Conservation (phyloP, 2,329 filamentous ascomycete genomes). For the Claviceps monticola region DNA sequence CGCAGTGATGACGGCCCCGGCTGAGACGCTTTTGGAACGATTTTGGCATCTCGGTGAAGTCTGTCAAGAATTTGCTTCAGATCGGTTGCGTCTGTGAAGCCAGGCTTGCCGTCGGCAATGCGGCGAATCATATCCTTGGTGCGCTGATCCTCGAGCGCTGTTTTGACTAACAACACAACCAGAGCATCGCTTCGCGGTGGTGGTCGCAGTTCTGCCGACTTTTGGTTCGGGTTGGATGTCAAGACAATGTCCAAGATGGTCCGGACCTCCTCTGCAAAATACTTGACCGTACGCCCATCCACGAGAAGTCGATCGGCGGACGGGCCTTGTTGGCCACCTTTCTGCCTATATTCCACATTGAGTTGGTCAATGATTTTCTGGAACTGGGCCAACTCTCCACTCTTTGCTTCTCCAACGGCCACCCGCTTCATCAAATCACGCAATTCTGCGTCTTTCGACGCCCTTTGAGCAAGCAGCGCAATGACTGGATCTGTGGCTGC, state of each 20-base stretch:
- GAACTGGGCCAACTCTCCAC: conserved; percentile 59
- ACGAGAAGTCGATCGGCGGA: conserved; percentile 41
- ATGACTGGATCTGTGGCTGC: conserved; percentile 59
- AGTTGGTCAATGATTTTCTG: conserved; percentile 72
- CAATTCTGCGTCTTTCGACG: conserved; percentile 57
- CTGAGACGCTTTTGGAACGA: conserved; percentile 15
- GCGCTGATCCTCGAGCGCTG: conserved; percentile 37
- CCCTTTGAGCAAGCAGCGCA: conserved; percentile 61
- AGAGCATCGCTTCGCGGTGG: conserved; percentile 41
- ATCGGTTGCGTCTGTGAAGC: conserved; percentile 38
- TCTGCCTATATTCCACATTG: conserved; percentile 44
- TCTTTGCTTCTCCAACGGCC: conserved; percentile 57
- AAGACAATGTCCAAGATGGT: conserved; percentile 45
- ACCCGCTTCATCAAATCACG: conserved; percentile 75
- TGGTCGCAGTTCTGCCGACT: conserved; percentile 36
- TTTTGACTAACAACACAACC: conserved; percentile 42
- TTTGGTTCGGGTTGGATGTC: conserved; percentile 43
- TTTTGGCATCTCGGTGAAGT: conserved; percentile 29
- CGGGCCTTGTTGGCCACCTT: conserved; percentile 35
- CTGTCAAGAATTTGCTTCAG: conserved; percentile 38
- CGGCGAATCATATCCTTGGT: conserved; percentile 38
- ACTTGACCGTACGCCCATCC: conserved; percentile 42
- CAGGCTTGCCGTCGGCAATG: conserved; percentile 37
- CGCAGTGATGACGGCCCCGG: conserved; percentile 15
- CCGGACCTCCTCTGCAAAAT: conserved; percentile 44